Evolutionary conservation across 140 eudicot species (phyloP).

Genomic region (Anethum foeniculum): DNA sequence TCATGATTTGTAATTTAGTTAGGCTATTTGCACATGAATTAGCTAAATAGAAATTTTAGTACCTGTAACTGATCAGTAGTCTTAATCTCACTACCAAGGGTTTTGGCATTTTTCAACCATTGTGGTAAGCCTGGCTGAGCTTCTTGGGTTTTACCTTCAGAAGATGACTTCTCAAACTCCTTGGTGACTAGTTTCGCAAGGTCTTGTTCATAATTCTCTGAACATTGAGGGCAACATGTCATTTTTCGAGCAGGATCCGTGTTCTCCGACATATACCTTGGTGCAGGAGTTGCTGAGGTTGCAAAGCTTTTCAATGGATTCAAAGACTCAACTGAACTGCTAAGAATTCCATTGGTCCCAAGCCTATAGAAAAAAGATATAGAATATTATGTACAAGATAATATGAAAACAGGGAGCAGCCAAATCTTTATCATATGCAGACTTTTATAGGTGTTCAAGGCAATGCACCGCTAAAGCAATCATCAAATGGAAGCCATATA

Average conservation of each 20-base stretch:
- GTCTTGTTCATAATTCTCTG: constrained; percentile 58
- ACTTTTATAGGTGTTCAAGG: not conserved
- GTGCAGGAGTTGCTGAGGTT: constrained; percentile 24
- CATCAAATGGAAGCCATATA: not conserved
- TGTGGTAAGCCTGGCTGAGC: constrained; percentile 47
- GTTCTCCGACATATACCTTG: constrained; percentile 37
- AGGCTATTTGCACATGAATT: not conserved
- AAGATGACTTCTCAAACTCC: constrained; percentile 44
- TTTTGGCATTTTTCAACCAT: constrained; percentile 74
- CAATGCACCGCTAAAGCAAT: not conserved
- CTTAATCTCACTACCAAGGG: constrained; percentile 19
- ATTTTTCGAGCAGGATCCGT: constrained; percentile 31
- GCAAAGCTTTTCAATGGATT: constrained; percentile 48
- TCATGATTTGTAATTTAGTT: not conserved
- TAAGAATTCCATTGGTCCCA: constrained; percentile 48
- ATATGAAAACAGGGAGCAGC: not conserved
- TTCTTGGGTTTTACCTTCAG: constrained; percentile 37
- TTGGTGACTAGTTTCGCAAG: constrained; percentile 29
- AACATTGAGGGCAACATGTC: constrained; percentile 60
- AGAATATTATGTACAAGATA: no score
- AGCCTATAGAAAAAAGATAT: constrained; percentile 26
- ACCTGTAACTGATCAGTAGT: constrained; percentile 43
- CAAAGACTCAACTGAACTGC: constrained; percentile 48
- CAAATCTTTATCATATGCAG: not conserved
- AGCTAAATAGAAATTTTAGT: not conserved